Base-by-base conservation (phyloP, 345 rosid genomes). In the Durio zibethinus region DNA sequence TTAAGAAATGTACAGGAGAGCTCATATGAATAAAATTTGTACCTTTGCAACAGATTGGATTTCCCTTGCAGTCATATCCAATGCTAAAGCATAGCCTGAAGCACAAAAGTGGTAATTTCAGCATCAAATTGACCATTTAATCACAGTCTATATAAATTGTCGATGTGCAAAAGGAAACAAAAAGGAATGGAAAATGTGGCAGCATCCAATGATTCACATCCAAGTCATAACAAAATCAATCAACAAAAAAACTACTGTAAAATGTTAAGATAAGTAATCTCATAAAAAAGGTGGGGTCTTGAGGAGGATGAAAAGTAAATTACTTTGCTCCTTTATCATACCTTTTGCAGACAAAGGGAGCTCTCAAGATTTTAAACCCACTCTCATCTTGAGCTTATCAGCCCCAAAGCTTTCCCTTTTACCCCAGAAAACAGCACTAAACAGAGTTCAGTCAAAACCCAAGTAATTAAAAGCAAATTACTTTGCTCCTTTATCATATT, bases 51-150 rank as follows among this genome's bases (percentile, higher is more conserved):
- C 66, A 80, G 85, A 85, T n/a, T 93, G 97, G 80, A 90, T 86
- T 79, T 96, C 98, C 85, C 87, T 92, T 29, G 97, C 94, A 83
- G 97, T 92, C 98, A 93, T 93, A 83, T 93, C 98, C 86, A 96
- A 81, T 16, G 93, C 99, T 82, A 96, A 80, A 35, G 97, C 97
- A 86, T 93, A 93, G 15, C 98, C 98, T 91, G 80, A 73, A 84
- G 72, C 52, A 52, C 60, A 72, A 60, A 76, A 62, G 10, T 18
- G 40, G 59, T 54, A 4, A 78, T 69, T 69, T 61, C n/a, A 27
- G 57, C 63, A 38, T 57, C 38, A 70, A 70, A 70, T 70, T 27
- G 57, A 70, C 31, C 42, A 71, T 38, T n/a, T 23, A 56, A 62
- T 42, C 53, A 3, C 15, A 70, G 21, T 48, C 57, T 29, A 29